Conservation (phyloP, 2,329 filamentous ascomycete genomes). For the Acrocalymma vagum region DNA sequence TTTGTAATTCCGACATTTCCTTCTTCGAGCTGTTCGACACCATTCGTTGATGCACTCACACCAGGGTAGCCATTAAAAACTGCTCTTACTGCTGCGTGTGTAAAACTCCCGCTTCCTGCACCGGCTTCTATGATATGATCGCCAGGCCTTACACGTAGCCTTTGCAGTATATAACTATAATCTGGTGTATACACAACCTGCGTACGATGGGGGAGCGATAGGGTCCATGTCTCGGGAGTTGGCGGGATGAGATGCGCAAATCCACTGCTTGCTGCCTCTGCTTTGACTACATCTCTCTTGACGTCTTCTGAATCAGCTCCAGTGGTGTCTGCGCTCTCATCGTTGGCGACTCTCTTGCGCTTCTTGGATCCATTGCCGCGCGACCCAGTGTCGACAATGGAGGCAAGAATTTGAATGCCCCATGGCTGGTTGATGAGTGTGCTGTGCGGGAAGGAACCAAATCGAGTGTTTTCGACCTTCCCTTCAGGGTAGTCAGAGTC, state of each 20-base stretch:
- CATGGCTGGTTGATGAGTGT: constrained; percentile 75
- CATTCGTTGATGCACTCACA: constrained; percentile 14
- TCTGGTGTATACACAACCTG: constrained; percentile 89
- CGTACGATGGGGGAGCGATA: constrained; percentile 80
- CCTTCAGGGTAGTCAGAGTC: constrained; percentile 55
- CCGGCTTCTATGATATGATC: constrained; percentile 80
- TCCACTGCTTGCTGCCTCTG: constrained; percentile 66
- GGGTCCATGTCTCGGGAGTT: constrained; percentile 84
- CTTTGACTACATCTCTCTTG: constrained; percentile 38
- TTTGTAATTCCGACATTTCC: constrained; percentile 40
- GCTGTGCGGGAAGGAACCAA: constrained; percentile 74
- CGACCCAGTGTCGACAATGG: constrained; percentile 90
- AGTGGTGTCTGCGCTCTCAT: constrained; percentile 29
- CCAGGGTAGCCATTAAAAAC: constrained; percentile 76
- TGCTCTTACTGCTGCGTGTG: constrained; percentile 78
- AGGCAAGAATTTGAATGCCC: constrained; percentile 92
- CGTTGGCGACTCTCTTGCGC: constrained; percentile 56
- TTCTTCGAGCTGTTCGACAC: constrained; percentile 31
- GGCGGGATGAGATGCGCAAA: constrained; percentile 83
- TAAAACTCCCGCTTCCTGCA: constrained; percentile 84
- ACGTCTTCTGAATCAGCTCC: constrained; percentile 38
- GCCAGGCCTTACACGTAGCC: constrained; percentile 77
- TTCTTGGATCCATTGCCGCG: constrained; percentile 70
- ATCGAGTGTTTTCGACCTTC: constrained; percentile 81
- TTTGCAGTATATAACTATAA: constrained; percentile 83